Evolutionary conservation across 768 basidiomycete species (phyloP).

Genomic region (Suillus fuscotomentosus): DNA sequence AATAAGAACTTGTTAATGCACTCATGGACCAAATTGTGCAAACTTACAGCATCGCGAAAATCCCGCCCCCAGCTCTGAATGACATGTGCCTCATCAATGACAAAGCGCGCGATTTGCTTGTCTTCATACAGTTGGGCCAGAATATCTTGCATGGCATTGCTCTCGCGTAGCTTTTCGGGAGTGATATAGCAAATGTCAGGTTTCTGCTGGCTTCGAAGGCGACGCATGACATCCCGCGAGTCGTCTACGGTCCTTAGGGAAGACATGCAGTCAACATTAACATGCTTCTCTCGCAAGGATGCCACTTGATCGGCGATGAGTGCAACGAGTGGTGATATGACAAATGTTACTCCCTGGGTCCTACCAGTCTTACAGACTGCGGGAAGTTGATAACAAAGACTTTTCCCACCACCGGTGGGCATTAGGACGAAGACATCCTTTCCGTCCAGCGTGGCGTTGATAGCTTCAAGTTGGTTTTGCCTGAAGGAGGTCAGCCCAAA

Average conservation of each 20-base stretch:
- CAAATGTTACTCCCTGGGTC: slow-evolving; percentile 82
- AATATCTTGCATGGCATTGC: slow-evolving; percentile 50
- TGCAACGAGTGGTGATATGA: slow-evolving; percentile 85
- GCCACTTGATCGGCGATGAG: slow-evolving; percentile 90
- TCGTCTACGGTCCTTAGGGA: slow-evolving; percentile 46
- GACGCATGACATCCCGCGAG: slow-evolving; percentile 39
- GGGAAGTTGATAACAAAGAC: slow-evolving; percentile 87
- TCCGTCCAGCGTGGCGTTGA: slow-evolving; percentile 74
- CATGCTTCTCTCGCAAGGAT: slow-evolving; percentile 56
- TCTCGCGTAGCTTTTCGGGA: slow-evolving; percentile 82
- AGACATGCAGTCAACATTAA: slow-evolving; percentile 72
- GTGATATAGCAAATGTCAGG: slow-evolving; percentile 84
- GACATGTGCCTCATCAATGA: slow-evolving; percentile 96
- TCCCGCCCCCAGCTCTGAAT: slow-evolving; percentile 94
- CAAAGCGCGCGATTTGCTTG: slow-evolving; percentile 77
- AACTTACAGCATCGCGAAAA: slow-evolving; percentile 77
- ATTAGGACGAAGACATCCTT: slow-evolving; percentile 92
- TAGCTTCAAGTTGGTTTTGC: slow-evolving; percentile 82
- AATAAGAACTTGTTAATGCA: background rate
- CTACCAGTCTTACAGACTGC: slow-evolving; percentile 73
- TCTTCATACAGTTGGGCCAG: slow-evolving; percentile 56
- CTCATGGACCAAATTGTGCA: background rate
- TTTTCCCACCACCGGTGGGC: slow-evolving; percentile 95
- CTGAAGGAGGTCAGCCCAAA: slow-evolving; percentile 76
- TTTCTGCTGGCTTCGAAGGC: slow-evolving; percentile 44